A percentile compares a stretch with the other conserved stretches of the same genome.
Conservation (phyloP, 225 moss, liverwort and hornwort genomes). For the Polytrichum commune region DNA sequence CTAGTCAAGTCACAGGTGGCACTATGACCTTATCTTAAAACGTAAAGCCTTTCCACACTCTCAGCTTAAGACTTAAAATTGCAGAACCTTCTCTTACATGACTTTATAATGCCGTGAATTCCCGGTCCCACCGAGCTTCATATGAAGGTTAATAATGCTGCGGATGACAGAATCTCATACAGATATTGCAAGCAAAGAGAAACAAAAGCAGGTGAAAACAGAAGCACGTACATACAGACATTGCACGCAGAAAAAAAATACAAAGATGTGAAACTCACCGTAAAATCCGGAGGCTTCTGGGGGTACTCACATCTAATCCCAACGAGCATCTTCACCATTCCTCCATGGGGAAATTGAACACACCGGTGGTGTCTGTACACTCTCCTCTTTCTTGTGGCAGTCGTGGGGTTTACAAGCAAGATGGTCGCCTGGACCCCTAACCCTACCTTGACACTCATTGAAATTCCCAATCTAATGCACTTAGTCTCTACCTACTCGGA, state of each 20-base stretch:
- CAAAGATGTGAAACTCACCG: conserved; percentile 21
- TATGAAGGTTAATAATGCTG: background rate
- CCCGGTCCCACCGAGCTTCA: background rate
- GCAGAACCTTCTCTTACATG: too few relatives aligned
- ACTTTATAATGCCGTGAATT: too few relatives aligned
- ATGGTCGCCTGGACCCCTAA: background rate
- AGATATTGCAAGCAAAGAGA: too few relatives aligned
- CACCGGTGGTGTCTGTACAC: background rate
- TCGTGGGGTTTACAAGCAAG: background rate
- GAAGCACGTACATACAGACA: too few relatives aligned
- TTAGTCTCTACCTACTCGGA: too few relatives aligned
- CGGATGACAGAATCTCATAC: too few relatives aligned
- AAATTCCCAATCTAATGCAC: too few relatives aligned
- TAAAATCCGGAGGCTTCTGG: conserved; percentile 33
- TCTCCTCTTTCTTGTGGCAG: background rate
- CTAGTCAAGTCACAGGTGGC: too few relatives aligned
- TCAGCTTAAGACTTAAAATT: too few relatives aligned
- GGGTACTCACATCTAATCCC: conserved; percentile 23
- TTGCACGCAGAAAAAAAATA: too few relatives aligned
- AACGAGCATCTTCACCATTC: background rate
- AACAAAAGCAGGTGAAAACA: background rate
- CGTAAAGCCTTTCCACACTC: too few relatives aligned
- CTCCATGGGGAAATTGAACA: background rate
- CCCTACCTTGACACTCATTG: conserved; percentile 5
- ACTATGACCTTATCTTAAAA: too few relatives aligned